Evolutionary conservation across 1,284 basidiomycete genomes (phyloP).

Genomic region (Pterula multifida): DNA sequence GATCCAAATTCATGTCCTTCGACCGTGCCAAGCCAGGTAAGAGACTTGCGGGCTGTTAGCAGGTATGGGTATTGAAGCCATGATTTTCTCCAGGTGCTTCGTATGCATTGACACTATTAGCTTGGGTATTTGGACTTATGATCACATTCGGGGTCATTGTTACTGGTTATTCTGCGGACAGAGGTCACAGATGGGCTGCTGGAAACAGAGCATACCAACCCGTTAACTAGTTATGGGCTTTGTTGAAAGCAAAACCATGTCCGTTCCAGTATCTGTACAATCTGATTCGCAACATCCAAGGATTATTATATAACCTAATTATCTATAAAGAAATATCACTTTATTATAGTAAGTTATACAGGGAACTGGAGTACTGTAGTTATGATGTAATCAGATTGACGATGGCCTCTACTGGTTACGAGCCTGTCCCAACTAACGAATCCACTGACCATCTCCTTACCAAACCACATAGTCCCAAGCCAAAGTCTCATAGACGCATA

Average conservation of each 20-base stretch:
- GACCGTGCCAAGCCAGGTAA: conserved; percentile 47
- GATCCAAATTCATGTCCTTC: conserved; percentile 35
- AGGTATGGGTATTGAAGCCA: background rate
- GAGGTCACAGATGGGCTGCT: conserved; percentile 62
- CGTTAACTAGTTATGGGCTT: no score
- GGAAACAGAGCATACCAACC: conserved; percentile 56
- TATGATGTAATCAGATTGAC: background rate
- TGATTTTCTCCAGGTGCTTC: conserved; percentile 33
- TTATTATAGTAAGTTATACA: background rate
- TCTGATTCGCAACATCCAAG: no score
- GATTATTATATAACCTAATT: no score
- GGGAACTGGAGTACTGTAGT: background rate
- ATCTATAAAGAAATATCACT: no score
- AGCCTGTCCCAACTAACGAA: conserved; percentile 12
- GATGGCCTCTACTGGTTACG: conserved; percentile 6
- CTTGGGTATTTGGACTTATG: conserved; percentile 47
- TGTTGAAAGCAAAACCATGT: no score
- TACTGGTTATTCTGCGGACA: conserved; percentile 56
- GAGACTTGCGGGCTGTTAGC: conserved; percentile 11
- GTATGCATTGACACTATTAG: conserved; percentile 43
- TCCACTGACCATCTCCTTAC: conserved; percentile 6
- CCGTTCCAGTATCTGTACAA: no score
- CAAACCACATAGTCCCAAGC: background rate
- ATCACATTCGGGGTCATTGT: conserved; percentile 40
- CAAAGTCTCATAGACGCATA: conserved; percentile 5